Base-by-base conservation (phyloP, 768 basidiomycete species). In the Pulveroboletus frians region DNA sequence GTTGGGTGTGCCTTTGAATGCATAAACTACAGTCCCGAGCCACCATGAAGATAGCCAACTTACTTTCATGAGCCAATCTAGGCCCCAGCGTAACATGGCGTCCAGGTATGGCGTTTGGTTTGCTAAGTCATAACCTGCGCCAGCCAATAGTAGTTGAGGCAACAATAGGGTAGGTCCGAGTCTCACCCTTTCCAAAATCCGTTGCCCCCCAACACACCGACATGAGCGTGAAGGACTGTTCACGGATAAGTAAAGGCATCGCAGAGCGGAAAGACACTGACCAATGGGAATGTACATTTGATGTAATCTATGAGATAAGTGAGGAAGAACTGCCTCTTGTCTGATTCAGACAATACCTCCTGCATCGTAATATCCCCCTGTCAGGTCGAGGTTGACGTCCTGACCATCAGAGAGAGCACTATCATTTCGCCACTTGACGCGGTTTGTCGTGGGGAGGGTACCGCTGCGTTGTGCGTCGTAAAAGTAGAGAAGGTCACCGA, bases 31-130 rank as follows among this genome's bases (percentile, higher is more conserved):
- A 17, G 9, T 11, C 32, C 27, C 38, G 13, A 11, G 45, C 21
- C 41, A 21, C 30, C 5, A 27, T n/a, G 8, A 42, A 18, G 13
- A 45, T 7, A 10, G 3, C 18, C 15, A n/a, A 44, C 73, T 52
- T 49, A 85, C 92, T 74, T 89, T 91, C 45, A 94, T 90, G 43
- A 94, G 71, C 91, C 92, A 96, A 67, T 92, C 86, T 39, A 92
- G 77, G 21, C 92, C 85, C 89, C 90, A 95, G 51, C 92, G 81
- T 45, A 95, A 71, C 75, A 88, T 92, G 52, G 81, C 79, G 59
- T 96, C 94, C n/a, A 96, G 79, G 65, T 95, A 96, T 3, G 81
- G 78, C 1, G 92, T 91, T 69, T 95, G 92, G 46, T 89, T 88
- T 45, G 90, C 82, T 43, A 80, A 57, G 55, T 92, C 89, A 61